Evolutionary conservation across 202 grass and related monocot species (phyloP).

Genomic region (Thinopyrum obtusiflorum): DNA sequence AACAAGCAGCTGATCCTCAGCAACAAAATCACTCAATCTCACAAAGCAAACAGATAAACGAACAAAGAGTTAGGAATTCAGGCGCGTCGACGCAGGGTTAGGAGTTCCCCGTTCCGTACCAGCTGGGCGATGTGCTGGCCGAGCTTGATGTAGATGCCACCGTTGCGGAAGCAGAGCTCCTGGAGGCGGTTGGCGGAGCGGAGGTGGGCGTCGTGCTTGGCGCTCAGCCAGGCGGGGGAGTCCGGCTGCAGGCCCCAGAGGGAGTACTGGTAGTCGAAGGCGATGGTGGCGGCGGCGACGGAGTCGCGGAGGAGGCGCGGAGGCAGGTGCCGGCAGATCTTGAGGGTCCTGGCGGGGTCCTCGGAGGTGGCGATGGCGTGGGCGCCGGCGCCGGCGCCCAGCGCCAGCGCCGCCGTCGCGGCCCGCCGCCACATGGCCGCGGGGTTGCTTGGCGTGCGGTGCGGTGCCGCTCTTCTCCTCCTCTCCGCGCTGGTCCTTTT

Average conservation of each 20-base stretch:
- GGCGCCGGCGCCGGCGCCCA: conserved; percentile 43
- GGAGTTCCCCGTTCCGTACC: conserved; percentile 20
- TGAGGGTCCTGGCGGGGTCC: conserved; percentile 54
- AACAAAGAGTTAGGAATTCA: not conserved
- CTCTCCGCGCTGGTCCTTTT: no score
- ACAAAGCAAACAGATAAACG: not conserved
- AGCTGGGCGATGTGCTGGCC: conserved; percentile 92
- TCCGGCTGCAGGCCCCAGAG: conserved; percentile 65
- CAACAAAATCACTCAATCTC: not conserved
- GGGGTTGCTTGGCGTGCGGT: not conserved
- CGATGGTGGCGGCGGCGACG: conserved; percentile 65
- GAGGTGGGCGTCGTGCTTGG: conserved; percentile 65
- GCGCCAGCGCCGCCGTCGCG: conserved; percentile 47
- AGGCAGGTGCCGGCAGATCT: conserved; percentile 69
- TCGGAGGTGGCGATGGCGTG: conserved; percentile 53
- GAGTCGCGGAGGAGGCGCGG: conserved; percentile 76
- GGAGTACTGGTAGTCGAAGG: conserved; percentile 79
- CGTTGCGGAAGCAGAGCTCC: conserved; percentile 95
- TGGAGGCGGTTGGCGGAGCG: conserved; percentile 75
- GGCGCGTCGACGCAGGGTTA: not conserved
- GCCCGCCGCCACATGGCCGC: conserved; percentile 54
- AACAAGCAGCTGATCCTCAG: not conserved
- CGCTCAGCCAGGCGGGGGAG: conserved; percentile 45
- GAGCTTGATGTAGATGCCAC: conserved; percentile 97
- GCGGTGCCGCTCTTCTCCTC: no score